phyloP scores from a whole-genome alignment of 176 grass and related monocot genomes.

The Sorghum bicolor region DNA sequence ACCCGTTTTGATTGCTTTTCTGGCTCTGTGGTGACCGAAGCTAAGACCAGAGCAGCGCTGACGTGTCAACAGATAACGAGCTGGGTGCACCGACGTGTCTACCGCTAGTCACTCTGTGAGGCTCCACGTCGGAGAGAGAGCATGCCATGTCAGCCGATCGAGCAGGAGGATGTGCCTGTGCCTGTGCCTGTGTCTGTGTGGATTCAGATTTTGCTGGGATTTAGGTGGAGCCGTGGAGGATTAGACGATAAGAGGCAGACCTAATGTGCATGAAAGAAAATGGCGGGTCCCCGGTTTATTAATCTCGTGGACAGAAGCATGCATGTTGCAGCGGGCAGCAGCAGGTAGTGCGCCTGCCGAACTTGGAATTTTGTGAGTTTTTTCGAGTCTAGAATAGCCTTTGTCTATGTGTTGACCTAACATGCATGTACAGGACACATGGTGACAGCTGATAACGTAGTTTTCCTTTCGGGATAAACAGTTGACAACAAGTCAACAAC shows the following conservation, averaged over 20 bases:
- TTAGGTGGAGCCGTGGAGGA: neutral
- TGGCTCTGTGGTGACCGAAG: neutral
- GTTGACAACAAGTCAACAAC: neutral
- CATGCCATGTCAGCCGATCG: neutral
- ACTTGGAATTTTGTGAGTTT: neutral
- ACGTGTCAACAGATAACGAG: conserved; percentile 27
- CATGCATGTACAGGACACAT: neutral
- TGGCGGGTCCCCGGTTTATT: neutral
- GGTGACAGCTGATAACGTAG: neutral
- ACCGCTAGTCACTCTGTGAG: neutral
- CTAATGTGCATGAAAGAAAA: conserved; percentile 21
- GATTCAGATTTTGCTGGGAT: neutral
- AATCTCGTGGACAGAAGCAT: conserved; percentile 10
- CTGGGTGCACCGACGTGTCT: conserved; percentile 29
- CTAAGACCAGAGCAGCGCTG: neutral
- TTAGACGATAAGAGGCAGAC: conserved; percentile 33
- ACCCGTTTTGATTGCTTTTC: neutral
- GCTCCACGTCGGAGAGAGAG: neutral
- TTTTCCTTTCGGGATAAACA: neutral
- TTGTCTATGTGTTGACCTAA: conserved; percentile 8
- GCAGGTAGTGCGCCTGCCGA: neutral
- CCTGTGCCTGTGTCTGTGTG: neutral
- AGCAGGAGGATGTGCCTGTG: neutral
- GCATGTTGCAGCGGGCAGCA: neutral
- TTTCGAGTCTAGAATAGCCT: neutral